Evolutionary conservation across 148 eudicot genomes (phyloP), one percentile per base, ranked within the genome.

Genomic region (Rhododendron kiyosumense): DNA sequence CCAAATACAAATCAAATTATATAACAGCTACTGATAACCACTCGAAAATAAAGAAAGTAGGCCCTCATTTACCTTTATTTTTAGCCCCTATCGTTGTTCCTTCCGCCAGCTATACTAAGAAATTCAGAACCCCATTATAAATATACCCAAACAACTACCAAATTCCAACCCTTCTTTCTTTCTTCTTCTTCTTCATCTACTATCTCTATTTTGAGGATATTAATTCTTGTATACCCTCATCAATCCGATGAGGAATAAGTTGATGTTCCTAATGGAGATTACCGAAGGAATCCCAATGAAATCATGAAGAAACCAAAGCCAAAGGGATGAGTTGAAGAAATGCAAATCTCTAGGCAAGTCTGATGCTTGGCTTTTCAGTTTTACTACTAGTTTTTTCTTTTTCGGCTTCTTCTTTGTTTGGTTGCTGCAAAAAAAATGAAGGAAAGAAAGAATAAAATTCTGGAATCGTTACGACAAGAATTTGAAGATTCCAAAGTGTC

Each of bases 331-430:
- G 28, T 38, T 76, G 79, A 76, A 20, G 49, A 38, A 76, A 76
- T 76, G 49, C 48, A 36, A 7, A 46, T 76, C 79, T 76, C 79
- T 41, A 76, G 79, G 79, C 79, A 76, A 76, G 79, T 76, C 79
- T 76, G 48, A 76, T 38, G 79, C 79, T 76, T 76, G 79, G 79
- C 79, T 76, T n/a, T 20, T 41, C 48, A 36, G 32, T 32, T 75
- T 74, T 74, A 52, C 18, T 74, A 34, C 45, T 32, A 36, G 38
- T 75, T 3, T 36, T 75, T 34, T 6, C 15, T 34, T 76, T 76
- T 41, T 76, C 6, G 12, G 24, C 46, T 41, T 18, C 41, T 41
- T 41, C 49, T 14, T 76, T 18, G 46, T 18, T 41, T 41, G 46
- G 79, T 76, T 41, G 41, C 48, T 20, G n/a, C 26, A 7, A 41